Conservation (phyloP, 345 rosid species). For the Excoecaria agallocha region DNA sequence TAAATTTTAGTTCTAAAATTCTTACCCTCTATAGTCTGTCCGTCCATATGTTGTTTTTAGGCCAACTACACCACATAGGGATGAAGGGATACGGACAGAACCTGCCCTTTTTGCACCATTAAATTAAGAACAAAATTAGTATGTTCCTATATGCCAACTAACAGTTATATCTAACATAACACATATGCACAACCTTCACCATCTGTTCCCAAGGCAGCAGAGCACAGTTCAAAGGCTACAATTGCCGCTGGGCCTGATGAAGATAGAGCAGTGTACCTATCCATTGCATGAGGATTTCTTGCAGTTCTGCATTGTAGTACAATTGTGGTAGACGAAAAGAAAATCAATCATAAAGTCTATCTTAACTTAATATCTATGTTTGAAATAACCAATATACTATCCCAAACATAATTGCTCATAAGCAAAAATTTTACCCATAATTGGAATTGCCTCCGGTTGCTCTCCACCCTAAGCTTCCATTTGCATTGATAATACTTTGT, state of each 20-base stretch:
- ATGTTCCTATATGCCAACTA: conserved; percentile 4
- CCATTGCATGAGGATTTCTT: conserved; percentile 80
- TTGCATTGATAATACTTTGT: no score
- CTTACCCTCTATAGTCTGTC: conserved; percentile 72
- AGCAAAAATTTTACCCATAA: conserved; percentile 60
- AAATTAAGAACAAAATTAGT: conserved; percentile 18
- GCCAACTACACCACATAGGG: conserved; percentile 85
- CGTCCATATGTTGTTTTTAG: conserved; percentile 83
- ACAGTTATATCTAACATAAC: conserved; percentile 10
- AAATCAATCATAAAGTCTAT: background rate
- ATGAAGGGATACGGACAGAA: conserved; percentile 74
- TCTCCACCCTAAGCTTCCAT: conserved; percentile 90
- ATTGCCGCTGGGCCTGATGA: conserved; percentile 93
- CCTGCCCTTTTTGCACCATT: conserved; percentile 45
- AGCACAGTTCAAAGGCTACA: conserved; percentile 84
- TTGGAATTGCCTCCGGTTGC: conserved; percentile 88
- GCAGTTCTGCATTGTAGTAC: conserved; percentile 59
- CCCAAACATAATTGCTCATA: background rate
- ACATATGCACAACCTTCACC: conserved; percentile 79
- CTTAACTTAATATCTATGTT: background rate
- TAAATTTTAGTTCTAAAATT: background rate
- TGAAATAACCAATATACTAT: background rate
- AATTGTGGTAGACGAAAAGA: background rate
- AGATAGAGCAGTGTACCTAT: conserved; percentile 91
- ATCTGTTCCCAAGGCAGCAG: conserved; percentile 93